Base-by-base conservation (phyloP, 176 grass and related monocot genomes). In the Phyllostachys edulis region DNA sequence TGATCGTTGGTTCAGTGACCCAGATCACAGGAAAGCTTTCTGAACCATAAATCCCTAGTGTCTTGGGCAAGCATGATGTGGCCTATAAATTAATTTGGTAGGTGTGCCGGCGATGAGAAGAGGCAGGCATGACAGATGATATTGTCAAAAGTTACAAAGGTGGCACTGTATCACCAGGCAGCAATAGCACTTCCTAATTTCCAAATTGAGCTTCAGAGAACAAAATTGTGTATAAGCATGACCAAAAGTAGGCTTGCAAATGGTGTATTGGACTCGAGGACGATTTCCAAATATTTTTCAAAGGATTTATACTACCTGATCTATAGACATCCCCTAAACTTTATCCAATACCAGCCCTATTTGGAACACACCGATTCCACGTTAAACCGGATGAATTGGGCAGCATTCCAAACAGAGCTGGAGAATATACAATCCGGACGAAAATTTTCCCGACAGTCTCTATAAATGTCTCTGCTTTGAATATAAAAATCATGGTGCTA, bases 71-170 rank as follows among this genome's bases (percentile, higher is more conserved):
- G 64, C 88, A 81, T 80, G 72, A 82, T 73, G 62, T 12, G 26
- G 47, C 20, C 45, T 32, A 16, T 47, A n/a, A 55, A 72, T 82
- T 77, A 66, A 73, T 66, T 41, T 86, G 73, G 71, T 86, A 49
- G 79, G 88, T 82, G 37, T 82, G 78, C 72, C 66, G 57, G 65
- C 56, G 78, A 90, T 56, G 26, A 65, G 55, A 57, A 78, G 78
- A 63, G 67, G 62, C 5, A 66, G 71, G 72, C 45, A 8, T 24
- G 88, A 42, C 4, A 59, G 18, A 72, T 77, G 65, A 54, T 77
- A 21, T 38, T 84, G 37, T n/a, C 65, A n/a, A 44, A 67, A 66
- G 45, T 29, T 46, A 4, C 50, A 87, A 76, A 42, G 15, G 14
- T 4, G 1, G 27, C 37, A 64, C 61, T 63, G 9, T 47, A 24